phyloP scores from a whole-genome alignment of 306 rosid species.

The Glycyrrhiza uralensis region DNA sequence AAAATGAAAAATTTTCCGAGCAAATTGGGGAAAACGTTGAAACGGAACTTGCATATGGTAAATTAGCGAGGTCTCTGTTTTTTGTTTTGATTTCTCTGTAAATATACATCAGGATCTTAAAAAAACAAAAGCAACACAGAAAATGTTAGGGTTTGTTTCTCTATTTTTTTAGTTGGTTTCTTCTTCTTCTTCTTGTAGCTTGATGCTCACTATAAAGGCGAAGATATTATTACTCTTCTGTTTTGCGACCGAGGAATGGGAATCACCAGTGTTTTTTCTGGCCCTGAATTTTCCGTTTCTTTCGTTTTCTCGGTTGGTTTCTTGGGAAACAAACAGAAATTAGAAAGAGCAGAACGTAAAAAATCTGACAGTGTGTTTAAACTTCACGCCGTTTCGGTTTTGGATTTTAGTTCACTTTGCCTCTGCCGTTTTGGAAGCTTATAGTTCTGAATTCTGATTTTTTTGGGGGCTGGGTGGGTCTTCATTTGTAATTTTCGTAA shows the following conservation, averaged over 20 bases:
- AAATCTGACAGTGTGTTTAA: too few relatives aligned
- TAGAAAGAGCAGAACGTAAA: background rate
- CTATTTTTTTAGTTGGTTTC: background rate
- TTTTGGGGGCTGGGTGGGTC: background rate
- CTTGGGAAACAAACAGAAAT: slow-evolving; percentile 9
- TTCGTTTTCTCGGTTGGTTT: background rate
- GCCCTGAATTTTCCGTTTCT: background rate
- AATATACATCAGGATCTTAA: slow-evolving; percentile 38
- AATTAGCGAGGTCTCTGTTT: slow-evolving; percentile 18
- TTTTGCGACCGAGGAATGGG: slow-evolving; percentile 23
- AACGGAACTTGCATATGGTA: slow-evolving; percentile 7
- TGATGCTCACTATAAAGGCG: slow-evolving; percentile 33
- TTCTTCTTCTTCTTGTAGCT: slow-evolving; percentile 10
- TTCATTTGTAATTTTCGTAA: background rate
- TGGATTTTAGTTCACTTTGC: background rate
- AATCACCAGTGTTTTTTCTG: background rate
- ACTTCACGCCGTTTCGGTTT: background rate
- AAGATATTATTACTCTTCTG: slow-evolving; percentile 4
- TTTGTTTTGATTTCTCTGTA: slow-evolving; percentile 33
- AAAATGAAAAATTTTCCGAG: background rate
- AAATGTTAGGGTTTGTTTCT: slow-evolving; percentile 6
- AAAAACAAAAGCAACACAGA: background rate
- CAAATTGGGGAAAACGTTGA: background rate
- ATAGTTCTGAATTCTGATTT: background rate
- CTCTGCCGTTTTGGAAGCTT: background rate